Evolutionary conservation across 805 yeast genomes (phyloP), one percentile per base, ranked within the genome.

Genomic region (Candida hungchunana): DNA sequence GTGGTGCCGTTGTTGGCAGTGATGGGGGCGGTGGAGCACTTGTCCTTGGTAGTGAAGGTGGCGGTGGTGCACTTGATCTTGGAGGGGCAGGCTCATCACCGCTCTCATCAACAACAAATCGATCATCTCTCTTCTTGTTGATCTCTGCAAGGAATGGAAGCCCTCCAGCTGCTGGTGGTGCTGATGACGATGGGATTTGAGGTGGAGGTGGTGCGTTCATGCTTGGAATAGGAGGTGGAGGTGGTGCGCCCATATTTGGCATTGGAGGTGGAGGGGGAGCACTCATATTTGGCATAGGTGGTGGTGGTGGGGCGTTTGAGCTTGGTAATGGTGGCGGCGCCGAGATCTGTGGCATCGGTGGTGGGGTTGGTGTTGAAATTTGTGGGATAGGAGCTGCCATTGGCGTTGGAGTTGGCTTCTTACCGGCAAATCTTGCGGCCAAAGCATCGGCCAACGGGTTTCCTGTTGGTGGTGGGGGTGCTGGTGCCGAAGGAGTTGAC

Each of bases 101-200:
- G 4, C 32, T 32, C 3, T 55, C 64, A 21, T 62, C 67, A 3
- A 66, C 65, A 13, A 69, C 75, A 49, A 56, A 63, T 24, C 63
- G 44, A 25, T 69, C 73, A 36, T 66, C 69, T 40, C 77, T 58
- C 46, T 67, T 69, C 16, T 64, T 63, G 46, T 69, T 70, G 37
- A 73, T 71, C 40, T 73, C 71, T 6, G 71, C 66, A 11, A 72
- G 53, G 48, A 72, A 71, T 3, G 77, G 73, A 8, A 69, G 48
- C 2, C 67, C 65, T 1, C 67, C 71, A 14, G 51, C 43, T 8
- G 46, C 22, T 8, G 46, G 48, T 7, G 49, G 27, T 6, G 55
- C 47, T 6, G 50, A 19, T 14, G 27, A 14, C 12, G 32, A 23
- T 25, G 42, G 34, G 6, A 33, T 24, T 18, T 24, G 17, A 4